Percentiles rank a stretch among this genome's conserved stretches.
phyloP scores from a whole-genome alignment of 768 basidiomycete genomes.

The Lentinus tigrinus region DNA sequence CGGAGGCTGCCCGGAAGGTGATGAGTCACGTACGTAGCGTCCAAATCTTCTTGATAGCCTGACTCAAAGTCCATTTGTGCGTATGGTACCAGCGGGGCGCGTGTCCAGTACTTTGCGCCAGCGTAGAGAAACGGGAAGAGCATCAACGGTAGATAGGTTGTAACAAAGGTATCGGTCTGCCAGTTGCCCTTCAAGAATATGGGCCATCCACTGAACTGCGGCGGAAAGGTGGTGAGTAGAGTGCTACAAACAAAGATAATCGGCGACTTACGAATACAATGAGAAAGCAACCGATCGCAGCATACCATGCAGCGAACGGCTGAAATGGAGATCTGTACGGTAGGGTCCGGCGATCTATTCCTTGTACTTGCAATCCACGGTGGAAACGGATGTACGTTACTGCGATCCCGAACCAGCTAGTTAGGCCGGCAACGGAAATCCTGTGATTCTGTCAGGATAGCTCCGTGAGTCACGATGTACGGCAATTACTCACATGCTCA shows the following conservation, averaged over 20 bases:
- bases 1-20: too few species aligned
- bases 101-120: constrained; percentile 20
- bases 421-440: constrained; percentile 38
- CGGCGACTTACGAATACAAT: constrained; percentile 36
- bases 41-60: constrained; percentile 38
- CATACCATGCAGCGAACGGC: constrained; percentile 42
- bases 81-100: constrained; percentile 12
- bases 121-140: constrained; percentile 50
- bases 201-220: constrained; percentile 38
- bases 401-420: constrained; percentile 44
- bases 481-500: constrained; percentile 19
- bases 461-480: too few species aligned
- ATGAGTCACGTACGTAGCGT: constrained; percentile 23
- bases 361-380: constrained; percentile 48
- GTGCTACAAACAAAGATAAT: neutral
- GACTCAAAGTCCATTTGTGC: constrained; percentile 45
- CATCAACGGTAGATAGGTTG: constrained; percentile 40
- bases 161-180: constrained; percentile 39
- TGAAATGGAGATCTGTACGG: constrained; percentile 45
- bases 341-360: constrained; percentile 44
- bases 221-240: neutral
- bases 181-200: constrained; percentile 43
- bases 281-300: constrained; percentile 27
- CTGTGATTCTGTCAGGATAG: too few species aligned
- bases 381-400: constrained; percentile 48